Evolutionary conservation across 768 basidiomycete species (phyloP).

Genomic region (Mrakia gelida): DNA sequence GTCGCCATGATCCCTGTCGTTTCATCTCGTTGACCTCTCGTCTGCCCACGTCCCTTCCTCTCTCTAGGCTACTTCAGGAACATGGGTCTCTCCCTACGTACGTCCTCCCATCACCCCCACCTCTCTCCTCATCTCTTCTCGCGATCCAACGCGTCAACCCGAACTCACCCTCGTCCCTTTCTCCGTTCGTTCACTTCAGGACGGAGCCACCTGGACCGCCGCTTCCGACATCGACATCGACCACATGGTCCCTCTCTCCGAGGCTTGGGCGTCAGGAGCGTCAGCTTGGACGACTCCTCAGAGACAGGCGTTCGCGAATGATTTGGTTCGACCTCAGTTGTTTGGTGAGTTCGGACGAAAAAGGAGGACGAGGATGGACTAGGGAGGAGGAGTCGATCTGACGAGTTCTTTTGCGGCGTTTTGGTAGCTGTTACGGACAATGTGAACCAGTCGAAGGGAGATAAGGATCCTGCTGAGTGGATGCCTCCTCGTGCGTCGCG

Average conservation of each 20-base stretch:
- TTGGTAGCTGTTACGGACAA: slow-evolving; percentile 40
- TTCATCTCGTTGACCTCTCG: not conserved
- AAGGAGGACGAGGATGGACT: not conserved
- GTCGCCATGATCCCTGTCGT: not conserved
- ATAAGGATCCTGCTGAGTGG: slow-evolving; percentile 55
- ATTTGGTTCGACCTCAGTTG: slow-evolving; percentile 56
- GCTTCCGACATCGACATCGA: not conserved
- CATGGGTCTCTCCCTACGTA: slow-evolving; percentile 2
- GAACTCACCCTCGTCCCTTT: slow-evolving; percentile 29
- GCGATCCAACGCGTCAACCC: not conserved
- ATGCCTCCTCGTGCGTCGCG: slow-evolving; percentile 41
- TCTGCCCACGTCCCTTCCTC: not conserved
- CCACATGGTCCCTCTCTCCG: slow-evolving; percentile 9
- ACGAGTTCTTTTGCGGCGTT: not conserved
- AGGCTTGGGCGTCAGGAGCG: slow-evolving; percentile 49
- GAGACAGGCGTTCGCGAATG: slow-evolving; percentile 56
- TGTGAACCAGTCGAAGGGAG: slow-evolving; percentile 37
- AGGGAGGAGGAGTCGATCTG: not conserved
- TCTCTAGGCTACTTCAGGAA: not conserved
- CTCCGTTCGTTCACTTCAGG: not conserved
- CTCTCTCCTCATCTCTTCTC: not conserved
- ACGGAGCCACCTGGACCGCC: slow-evolving; percentile 5
- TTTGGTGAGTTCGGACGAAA: slow-evolving; percentile 42
- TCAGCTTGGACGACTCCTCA: slow-evolving; percentile 53
- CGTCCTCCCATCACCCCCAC: not conserved